Evolutionary conservation across 1,284 basidiomycete species (phyloP).

Genomic region (Irpex sp.): DNA sequence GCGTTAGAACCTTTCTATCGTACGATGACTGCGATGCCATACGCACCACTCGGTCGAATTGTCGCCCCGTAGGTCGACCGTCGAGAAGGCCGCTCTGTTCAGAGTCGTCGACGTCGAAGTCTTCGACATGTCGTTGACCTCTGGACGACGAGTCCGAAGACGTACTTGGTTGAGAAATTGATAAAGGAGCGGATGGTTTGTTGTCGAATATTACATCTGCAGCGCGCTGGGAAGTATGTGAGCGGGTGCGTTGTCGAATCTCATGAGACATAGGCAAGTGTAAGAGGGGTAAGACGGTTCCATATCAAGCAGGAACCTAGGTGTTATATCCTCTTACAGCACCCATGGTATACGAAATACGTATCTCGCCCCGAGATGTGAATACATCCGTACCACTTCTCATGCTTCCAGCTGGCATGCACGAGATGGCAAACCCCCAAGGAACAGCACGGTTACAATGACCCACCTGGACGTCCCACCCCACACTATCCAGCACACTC

Average conservation of each 20-base stretch:
- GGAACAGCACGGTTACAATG: neutral
- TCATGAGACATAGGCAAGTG: neutral
- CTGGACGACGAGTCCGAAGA: slow-evolving; percentile 11
- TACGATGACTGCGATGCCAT: neutral
- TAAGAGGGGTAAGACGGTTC: neutral
- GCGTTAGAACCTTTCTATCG: too few species aligned
- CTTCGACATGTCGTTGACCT: slow-evolving; percentile 23
- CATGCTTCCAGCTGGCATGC: neutral
- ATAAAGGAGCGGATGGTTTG: slow-evolving; percentile 22
- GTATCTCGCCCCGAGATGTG: neutral
- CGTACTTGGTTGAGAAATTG: slow-evolving; percentile 1
- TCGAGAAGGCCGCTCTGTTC: slow-evolving; percentile 32
- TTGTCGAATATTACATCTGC: slow-evolving; percentile 58
- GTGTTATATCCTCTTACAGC: neutral
- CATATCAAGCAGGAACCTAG: neutral
- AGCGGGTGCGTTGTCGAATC: neutral
- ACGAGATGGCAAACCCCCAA: neutral
- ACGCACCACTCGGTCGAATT: slow-evolving; percentile 11
- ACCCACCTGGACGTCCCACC: slow-evolving; percentile 66
- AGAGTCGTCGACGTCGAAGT: slow-evolving; percentile 54
- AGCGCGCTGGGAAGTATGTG: slow-evolving; percentile 39
- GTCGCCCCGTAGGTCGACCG: slow-evolving; percentile 12
- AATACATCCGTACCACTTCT: neutral
- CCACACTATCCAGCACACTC: slow-evolving; percentile 54
- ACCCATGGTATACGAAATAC: neutral